These are phyloP conservation scores for Tricholoma flavovirens DNA, from an alignment of 768 basidiomycete species.

Conservation along the genomic window DNA sequence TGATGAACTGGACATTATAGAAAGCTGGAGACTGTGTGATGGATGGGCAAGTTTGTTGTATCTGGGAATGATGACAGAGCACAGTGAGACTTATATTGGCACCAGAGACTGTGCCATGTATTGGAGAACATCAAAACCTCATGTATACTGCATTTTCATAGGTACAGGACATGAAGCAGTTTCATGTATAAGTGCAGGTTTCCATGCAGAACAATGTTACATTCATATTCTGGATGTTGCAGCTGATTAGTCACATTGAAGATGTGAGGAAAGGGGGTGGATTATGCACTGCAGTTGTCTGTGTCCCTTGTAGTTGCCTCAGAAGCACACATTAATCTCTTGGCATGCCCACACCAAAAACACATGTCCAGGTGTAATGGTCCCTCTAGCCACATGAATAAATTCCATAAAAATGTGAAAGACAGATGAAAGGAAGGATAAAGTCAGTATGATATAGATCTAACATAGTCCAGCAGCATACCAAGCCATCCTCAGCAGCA, in stretches of 20 bases:
- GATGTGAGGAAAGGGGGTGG: not conserved
- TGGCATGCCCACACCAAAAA: not conserved
- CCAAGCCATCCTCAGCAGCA: not conserved
- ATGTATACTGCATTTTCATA: conserved; percentile 2
- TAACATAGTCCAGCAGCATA: not conserved
- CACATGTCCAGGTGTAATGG: conserved; percentile 1
- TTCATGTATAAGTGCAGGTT: not conserved
- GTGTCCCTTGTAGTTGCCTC: not conserved
- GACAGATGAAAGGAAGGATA: conserved; percentile 1
- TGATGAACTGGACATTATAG: not conserved
- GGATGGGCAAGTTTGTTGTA: conserved; percentile 1
- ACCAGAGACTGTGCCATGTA: not conserved
- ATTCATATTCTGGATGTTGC: conserved; percentile 1
- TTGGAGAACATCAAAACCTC: not conserved
- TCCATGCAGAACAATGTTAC: not conserved
- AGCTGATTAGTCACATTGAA: not conserved
- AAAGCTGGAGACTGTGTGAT: not conserved
- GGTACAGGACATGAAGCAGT: conserved; percentile 1
- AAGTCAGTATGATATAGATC: not conserved
- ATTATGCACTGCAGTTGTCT: not conserved
- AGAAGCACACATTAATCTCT: not conserved
- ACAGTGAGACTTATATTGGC: not conserved
- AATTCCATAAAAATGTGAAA: conserved; percentile 2
- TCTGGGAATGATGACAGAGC: not conserved
- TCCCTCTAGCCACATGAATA: not conserved